Evolutionary conservation across 2,329 filamentous ascomycete genomes (phyloP).

Genomic region (Aaosphaeria pasadenensis): DNA sequence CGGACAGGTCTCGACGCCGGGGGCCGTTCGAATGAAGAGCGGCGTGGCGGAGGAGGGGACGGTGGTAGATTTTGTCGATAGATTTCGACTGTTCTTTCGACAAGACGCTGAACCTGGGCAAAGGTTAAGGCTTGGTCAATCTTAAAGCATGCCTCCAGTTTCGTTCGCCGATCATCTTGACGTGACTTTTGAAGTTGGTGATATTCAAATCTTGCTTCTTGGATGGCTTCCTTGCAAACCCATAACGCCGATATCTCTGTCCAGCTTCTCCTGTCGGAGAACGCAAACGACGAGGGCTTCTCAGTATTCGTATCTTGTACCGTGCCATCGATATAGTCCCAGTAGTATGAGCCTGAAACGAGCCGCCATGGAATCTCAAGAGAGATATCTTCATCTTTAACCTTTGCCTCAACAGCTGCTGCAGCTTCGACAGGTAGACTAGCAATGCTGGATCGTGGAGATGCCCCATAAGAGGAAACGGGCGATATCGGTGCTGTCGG

Average conservation of each 20-base stretch:
- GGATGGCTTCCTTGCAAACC: conserved; percentile 38
- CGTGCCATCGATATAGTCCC: conserved; percentile 34
- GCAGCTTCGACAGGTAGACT: conserved; percentile 27
- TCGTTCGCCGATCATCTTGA: conserved; percentile 26
- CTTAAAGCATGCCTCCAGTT: conserved; percentile 33
- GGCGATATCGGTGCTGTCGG: conserved; percentile 24
- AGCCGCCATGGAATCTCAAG: conserved; percentile 37
- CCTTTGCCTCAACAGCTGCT: conserved; percentile 29
- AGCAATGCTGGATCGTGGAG: conserved; percentile 21
- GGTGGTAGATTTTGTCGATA: conserved; percentile 23
- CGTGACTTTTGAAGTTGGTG: conserved; percentile 32
- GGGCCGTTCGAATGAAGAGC: conserved; percentile 21
- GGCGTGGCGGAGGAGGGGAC: conserved; percentile 8
- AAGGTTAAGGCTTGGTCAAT: conserved; percentile 34
- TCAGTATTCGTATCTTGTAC: conserved; percentile 28
- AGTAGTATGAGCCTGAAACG: conserved; percentile 29
- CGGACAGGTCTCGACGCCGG: conserved; percentile 3
- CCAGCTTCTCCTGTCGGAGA: conserved; percentile 27
- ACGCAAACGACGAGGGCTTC: conserved; percentile 20
- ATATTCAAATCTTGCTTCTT: conserved; percentile 27
- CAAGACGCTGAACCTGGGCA: conserved; percentile 31
- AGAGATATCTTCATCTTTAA: conserved; percentile 26
- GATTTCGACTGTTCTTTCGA: conserved; percentile 38
- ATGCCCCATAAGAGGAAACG: conserved; percentile 15
- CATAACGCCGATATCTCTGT: conserved; percentile 37